Conservation (phyloP, 2,329 filamentous ascomycete species). For the Alternaria incomplexa region DNA sequence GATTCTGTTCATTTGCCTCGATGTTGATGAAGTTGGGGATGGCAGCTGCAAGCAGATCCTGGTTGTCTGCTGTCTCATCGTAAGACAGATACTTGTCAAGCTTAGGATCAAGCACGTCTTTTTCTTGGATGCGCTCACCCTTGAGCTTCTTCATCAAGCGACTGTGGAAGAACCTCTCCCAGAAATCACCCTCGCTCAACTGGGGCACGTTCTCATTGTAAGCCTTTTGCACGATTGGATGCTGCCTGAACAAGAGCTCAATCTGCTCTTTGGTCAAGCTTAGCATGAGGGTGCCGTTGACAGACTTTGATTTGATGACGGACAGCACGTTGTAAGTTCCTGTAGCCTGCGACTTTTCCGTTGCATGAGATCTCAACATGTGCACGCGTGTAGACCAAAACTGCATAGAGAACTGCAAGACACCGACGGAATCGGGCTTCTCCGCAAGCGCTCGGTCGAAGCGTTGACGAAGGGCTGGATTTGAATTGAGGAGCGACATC, state of each 20-base stretch:
- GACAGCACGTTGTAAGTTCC: constrained; percentile 95
- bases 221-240: constrained; percentile 85
- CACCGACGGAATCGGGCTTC: constrained; percentile 83
- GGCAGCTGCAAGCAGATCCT: constrained; percentile 61
- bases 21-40: constrained; percentile 91
- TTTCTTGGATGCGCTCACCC: constrained; percentile 82
- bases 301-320: constrained; percentile 79
- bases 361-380: constrained; percentile 85
- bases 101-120: constrained; percentile 76
- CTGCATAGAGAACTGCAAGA: constrained; percentile 82
- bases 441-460: constrained; percentile 84
- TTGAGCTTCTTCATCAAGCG: constrained; percentile 88
- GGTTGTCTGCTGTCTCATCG: constrained; percentile 64
- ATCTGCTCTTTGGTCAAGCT: constrained; percentile 92
- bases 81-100: constrained; percentile 85
- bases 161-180: constrained; percentile 93
- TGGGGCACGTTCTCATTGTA: constrained; percentile 90
- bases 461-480: constrained; percentile 76
- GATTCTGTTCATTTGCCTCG: constrained; percentile 92
- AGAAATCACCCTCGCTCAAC: constrained; percentile 80
- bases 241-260: constrained; percentile 89
- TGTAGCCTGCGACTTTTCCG: constrained; percentile 83
- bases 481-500: constrained; percentile 83
- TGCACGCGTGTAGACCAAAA: constrained; percentile 94
- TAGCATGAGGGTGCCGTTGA: constrained; percentile 72